These are phyloP conservation scores for Gynostemma pentaphyllum DNA, from an alignment of 306 rosid species.

Conservation along the genomic window DNA sequence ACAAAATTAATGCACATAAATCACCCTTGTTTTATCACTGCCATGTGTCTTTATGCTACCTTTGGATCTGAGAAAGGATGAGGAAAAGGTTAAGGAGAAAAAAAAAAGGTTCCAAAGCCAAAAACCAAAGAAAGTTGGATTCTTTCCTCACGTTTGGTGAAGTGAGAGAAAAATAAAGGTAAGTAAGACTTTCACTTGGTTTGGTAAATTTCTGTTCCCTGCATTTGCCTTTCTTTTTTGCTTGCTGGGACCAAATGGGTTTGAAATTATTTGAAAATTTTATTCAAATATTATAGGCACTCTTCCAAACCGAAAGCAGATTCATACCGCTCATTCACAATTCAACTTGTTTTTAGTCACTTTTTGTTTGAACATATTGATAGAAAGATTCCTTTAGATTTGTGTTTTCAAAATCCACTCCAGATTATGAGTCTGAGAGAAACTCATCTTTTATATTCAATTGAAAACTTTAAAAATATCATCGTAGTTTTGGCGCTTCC, in stretches of 20 bases:
- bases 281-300: neutral
- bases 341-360: too few species aligned
- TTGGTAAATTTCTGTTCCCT: constrained; percentile 2
- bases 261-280: constrained; percentile 15
- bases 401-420: too few species aligned
- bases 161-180: constrained; percentile 27
- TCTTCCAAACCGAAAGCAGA: neutral
- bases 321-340: neutral
- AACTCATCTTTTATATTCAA: too few species aligned
- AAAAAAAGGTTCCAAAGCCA: constrained; percentile 15
- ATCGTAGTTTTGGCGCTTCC: too few species aligned
- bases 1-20: neutral
- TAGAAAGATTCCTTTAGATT: too few species aligned
- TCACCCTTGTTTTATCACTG: constrained; percentile 3
- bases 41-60: constrained; percentile 34
- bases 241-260: constrained; percentile 21
- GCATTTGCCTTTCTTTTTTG: constrained; percentile 29
- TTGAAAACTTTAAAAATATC: too few species aligned
- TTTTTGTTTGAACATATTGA: too few species aligned
- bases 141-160: constrained; percentile 30
- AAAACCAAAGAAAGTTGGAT: constrained; percentile 33
- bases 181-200: too few species aligned
- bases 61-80: constrained; percentile 40
- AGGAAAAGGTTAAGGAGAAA: constrained; percentile 21
- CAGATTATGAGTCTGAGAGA: too few species aligned